Evolutionary conservation across 1,284 basidiomycete genomes (phyloP).

Genomic region (Vanrija sp.): DNA sequence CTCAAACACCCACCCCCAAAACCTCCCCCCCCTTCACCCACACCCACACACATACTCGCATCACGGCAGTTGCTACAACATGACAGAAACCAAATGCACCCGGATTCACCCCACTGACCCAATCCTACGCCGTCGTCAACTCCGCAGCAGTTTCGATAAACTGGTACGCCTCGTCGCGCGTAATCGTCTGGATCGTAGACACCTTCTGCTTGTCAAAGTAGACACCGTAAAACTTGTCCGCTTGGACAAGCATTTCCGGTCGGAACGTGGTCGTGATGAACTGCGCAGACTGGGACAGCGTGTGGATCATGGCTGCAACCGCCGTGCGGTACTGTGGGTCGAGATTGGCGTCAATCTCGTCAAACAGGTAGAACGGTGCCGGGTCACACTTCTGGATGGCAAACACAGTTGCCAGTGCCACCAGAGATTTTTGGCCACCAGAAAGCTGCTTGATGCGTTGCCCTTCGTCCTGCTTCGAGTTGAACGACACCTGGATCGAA

Average conservation of each 20-base stretch:
- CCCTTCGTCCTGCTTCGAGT: conserved; percentile 95
- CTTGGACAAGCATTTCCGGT: conserved; percentile 78
- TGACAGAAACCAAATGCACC: no score
- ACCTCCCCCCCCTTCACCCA: not conserved
- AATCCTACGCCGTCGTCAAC: not conserved
- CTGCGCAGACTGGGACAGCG: conserved; percentile 79
- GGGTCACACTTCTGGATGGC: conserved; percentile 99
- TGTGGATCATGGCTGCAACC: conserved; percentile 97
- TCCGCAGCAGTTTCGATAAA: conserved; percentile 29
- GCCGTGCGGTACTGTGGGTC: conserved; percentile 97
- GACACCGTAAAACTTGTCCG: conserved; percentile 99
- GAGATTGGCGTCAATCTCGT: conserved; percentile 98
- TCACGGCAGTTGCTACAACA: no score
- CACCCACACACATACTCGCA: no score
- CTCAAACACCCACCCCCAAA: no score
- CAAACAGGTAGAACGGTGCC: conserved; percentile 99
- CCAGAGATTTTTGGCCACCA: conserved; percentile 95
- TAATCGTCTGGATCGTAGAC: conserved; percentile 53
- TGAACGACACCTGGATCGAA: conserved; percentile 97
- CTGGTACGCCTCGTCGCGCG: conserved; percentile 43
- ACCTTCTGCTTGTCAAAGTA: conserved; percentile 94
- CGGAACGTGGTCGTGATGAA: conserved; percentile 99
- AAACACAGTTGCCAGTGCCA: conserved; percentile 83
- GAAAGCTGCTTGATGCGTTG: conserved; percentile 94
- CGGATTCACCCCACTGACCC: no score